A percentile compares a stretch with the other conserved stretches of the same genome.
Evolutionary conservation across 2,329 filamentous ascomycete genomes (phyloP).

Genomic region (Fulvia fulva): DNA sequence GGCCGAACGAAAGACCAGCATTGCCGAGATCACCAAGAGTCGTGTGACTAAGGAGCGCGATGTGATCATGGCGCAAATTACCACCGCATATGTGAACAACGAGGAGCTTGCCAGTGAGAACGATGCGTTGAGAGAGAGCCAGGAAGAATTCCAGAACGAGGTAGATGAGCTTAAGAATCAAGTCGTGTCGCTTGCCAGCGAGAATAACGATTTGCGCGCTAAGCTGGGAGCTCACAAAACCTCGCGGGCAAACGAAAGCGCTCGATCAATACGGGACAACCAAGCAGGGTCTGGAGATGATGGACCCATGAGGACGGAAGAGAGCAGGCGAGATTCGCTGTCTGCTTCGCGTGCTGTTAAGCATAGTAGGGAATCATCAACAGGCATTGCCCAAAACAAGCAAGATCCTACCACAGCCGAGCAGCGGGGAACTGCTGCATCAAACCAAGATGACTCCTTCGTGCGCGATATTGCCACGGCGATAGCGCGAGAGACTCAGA

Average conservation of each 20-base stretch:
- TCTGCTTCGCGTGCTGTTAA: neutral
- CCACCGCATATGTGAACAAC: constrained; percentile 55
- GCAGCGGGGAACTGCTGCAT: neutral
- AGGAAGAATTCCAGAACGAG: constrained; percentile 68
- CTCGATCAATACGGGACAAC: neutral
- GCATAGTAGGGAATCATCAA: neutral
- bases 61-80: constrained; percentile 59
- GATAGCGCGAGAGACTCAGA: constrained; percentile 31
- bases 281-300: neutral
- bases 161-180: constrained; percentile 62
- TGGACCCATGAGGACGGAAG: neutral
- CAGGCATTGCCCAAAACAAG: neutral
- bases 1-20: constrained; percentile 58
- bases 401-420: neutral
- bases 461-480: constrained; percentile 21
- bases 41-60: constrained; percentile 62
- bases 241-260: neutral
- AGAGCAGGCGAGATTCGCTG: neutral
- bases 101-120: constrained; percentile 50
- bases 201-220: constrained; percentile 39
- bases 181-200: constrained; percentile 38
- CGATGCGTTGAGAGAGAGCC: constrained; percentile 51
- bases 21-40: constrained; percentile 61
- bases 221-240: constrained; percentile 34
- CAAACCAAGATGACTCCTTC: constrained; percentile 16